Conservation (phyloP, 768 basidiomycete species). For the Lentinula guzmanii region DNA sequence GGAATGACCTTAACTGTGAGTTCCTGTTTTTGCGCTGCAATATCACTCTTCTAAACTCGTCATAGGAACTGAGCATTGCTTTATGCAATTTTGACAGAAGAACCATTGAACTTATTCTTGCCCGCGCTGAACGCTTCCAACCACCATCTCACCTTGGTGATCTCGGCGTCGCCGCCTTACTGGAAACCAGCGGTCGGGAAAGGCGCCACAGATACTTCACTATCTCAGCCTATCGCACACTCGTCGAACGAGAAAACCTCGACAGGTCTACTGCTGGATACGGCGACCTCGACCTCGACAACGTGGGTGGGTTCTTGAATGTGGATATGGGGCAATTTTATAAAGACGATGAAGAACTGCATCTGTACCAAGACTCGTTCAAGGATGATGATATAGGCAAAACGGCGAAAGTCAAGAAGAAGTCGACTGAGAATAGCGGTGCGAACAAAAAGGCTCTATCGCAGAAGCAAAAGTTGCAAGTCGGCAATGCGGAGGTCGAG, state of each 20-base stretch:
- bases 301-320: conserved; percentile 49
- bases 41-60: background rate
- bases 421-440: conserved; percentile 45
- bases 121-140: conserved; percentile 54
- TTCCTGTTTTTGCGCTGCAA: background rate
- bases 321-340: conserved; percentile 52
- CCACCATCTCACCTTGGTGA: conserved; percentile 72
- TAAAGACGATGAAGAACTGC: conserved; percentile 31
- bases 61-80: conserved; percentile 56
- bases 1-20: conserved; percentile 72
- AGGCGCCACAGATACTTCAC: conserved; percentile 85
- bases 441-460: conserved; percentile 35
- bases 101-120: conserved; percentile 76
- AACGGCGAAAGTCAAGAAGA: conserved; percentile 19
- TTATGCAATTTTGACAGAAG: conserved; percentile 74
- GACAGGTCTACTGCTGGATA: conserved; percentile 42
- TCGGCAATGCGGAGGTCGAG: background rate
- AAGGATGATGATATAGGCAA: conserved; percentile 26
- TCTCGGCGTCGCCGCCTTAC: conserved; percentile 60
- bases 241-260: conserved; percentile 62
- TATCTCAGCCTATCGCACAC: conserved; percentile 54
- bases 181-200: conserved; percentile 83
- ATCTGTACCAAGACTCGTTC: conserved; percentile 44
- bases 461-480: background rate
- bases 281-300: conserved; percentile 38